These are phyloP conservation scores for Mallotus nudiflorus DNA, from an alignment of 345 rosid species.

Conservation along the genomic window DNA sequence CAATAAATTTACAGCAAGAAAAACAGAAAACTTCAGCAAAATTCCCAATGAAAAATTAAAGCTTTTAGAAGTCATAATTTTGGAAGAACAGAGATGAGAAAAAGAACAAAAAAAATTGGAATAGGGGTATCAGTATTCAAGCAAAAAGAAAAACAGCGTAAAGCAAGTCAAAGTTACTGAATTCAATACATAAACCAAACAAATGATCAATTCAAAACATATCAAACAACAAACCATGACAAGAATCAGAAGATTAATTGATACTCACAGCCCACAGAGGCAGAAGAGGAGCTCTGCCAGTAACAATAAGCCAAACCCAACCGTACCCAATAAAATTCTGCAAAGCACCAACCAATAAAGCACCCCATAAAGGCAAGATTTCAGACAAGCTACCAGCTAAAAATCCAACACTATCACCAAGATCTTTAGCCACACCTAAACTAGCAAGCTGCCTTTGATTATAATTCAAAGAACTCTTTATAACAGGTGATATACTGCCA, in stretches of 20 bases:
- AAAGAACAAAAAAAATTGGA: neutral
- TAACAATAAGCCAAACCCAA: constrained; percentile 91
- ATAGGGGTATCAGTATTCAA: neutral
- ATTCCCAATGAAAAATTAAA: neutral
- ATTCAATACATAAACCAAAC: neutral
- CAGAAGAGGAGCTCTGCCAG: constrained; percentile 66
- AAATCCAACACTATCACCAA: constrained; percentile 96
- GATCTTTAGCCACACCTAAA: constrained; percentile 96
- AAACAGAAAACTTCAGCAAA: neutral
- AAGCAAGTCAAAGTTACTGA: neutral
- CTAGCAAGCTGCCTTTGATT: constrained; percentile 82
- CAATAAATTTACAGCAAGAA: neutral
- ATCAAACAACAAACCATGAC: neutral
- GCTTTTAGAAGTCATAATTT: neutral
- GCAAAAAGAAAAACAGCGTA: too few species aligned
- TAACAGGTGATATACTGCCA: constrained; percentile 96
- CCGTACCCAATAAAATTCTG: constrained; percentile 93
- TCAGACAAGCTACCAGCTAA: constrained; percentile 87
- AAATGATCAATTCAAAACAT: neutral
- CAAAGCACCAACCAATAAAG: constrained; percentile 82
- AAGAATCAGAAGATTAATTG: neutral
- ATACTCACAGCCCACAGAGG: constrained; percentile 97
- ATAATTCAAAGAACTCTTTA: constrained; percentile 80
- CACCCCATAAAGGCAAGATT: constrained; percentile 92
- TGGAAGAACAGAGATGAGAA: neutral